Evolutionary conservation across 306 rosid genomes (phyloP).

Genomic region (Lupinus albus): DNA sequence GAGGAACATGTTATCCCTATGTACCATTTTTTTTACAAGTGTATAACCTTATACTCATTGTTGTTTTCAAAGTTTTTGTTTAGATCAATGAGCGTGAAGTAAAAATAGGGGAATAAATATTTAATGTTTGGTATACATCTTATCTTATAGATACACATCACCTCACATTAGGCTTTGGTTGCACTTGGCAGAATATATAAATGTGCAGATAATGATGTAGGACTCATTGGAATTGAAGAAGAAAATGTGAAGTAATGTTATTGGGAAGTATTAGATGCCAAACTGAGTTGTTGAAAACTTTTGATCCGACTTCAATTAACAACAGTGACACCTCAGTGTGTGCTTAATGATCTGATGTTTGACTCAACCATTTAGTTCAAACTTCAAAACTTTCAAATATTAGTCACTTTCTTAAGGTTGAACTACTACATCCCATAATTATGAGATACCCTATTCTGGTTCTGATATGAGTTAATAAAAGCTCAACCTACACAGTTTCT

Average conservation of each 20-base stretch:
- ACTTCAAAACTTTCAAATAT: constrained; percentile 40
- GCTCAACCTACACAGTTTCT: constrained; percentile 33
- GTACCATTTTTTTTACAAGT: too few species aligned
- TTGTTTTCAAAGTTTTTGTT: too few species aligned
- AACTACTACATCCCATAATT: constrained; percentile 47
- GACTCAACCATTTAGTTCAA: constrained; percentile 43
- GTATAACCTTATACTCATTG: too few species aligned
- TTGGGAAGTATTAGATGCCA: constrained; percentile 10
- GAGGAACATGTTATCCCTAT: too few species aligned
- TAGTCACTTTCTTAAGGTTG: constrained; percentile 49
- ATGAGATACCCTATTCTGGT: constrained; percentile 41
- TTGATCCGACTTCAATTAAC: constrained; percentile 50
- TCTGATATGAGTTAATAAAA: constrained; percentile 39
- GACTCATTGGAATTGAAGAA: background rate
- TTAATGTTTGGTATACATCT: background rate
- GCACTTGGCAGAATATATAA: background rate
- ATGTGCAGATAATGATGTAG: background rate
- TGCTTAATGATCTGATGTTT: constrained; percentile 48
- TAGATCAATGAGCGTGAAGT: too few species aligned
- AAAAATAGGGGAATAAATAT: too few species aligned
- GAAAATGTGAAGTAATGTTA: too few species aligned
- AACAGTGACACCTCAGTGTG: constrained; percentile 59
- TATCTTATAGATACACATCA: background rate
- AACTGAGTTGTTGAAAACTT: constrained; percentile 40
- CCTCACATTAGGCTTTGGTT: background rate